These are phyloP conservation scores for Agrocybe chaxingu DNA, from an alignment of 768 basidiomycete genomes.

Conservation along the genomic window DNA sequence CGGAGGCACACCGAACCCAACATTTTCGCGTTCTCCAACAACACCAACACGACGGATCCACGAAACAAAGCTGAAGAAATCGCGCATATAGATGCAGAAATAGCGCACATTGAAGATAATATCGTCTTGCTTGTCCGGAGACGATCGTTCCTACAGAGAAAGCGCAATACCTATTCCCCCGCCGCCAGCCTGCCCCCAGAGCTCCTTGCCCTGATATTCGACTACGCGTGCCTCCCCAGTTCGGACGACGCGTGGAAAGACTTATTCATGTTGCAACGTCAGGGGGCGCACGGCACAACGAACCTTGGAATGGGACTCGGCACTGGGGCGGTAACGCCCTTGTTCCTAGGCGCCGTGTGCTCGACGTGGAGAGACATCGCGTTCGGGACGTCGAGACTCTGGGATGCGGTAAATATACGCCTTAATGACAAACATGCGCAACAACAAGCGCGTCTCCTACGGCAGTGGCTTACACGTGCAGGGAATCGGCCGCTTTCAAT, in stretches of 20 bases:
- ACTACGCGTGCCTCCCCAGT: conserved; percentile 13
- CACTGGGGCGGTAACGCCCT: conserved; percentile 10
- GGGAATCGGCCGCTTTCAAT: conserved; percentile 14
- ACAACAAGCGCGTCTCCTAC: conserved; percentile 15
- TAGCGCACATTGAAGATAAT: conserved; percentile 15
- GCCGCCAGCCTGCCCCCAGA: conserved; percentile 17
- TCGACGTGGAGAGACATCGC: conserved; percentile 17
- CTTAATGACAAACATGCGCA: conserved; percentile 12
- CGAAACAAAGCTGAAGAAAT: not conserved
- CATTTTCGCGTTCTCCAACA: conserved; percentile 27
- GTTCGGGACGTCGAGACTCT: conserved; percentile 14
- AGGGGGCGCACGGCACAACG: too few relatives aligned
- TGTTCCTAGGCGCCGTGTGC: conserved; percentile 18
- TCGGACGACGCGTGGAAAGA: not conserved
- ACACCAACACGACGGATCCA: too few relatives aligned
- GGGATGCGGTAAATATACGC: conserved; percentile 13
- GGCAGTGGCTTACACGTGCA: conserved; percentile 16
- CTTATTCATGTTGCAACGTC: too few relatives aligned
- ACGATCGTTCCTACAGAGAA: conserved; percentile 15
- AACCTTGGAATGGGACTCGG: too few relatives aligned
- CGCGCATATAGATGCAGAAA: conserved; percentile 15
- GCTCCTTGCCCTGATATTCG: conserved; percentile 16
- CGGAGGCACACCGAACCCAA: conserved; percentile 51
- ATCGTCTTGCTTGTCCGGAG: conserved; percentile 18
- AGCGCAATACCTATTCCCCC: conserved; percentile 16